These are phyloP conservation scores for Euphorbia schlechtendalii DNA, from an alignment of 441 rosid genomes.

Conservation along the genomic window DNA sequence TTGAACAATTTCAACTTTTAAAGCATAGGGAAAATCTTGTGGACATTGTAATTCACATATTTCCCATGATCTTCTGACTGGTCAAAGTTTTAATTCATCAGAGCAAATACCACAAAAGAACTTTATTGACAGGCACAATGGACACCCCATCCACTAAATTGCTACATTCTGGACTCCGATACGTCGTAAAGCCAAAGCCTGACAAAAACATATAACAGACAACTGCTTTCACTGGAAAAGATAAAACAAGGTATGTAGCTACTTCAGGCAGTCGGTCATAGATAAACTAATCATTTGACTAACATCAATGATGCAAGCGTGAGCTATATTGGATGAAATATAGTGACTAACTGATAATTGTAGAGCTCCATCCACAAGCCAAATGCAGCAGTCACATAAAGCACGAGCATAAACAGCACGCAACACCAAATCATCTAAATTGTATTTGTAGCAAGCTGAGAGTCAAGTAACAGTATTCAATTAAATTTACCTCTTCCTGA, in stretches of 20 bases:
- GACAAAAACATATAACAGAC: neutral
- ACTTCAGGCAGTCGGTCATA: neutral
- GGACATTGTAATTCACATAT: neutral
- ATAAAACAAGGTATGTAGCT: neutral
- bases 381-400: neutral
- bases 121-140: neutral
- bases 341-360: neutral
- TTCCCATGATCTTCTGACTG: neutral
- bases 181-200: neutral
- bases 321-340: neutral
- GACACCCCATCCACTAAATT: neutral
- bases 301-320: neutral
- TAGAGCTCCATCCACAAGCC: neutral
- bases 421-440: neutral
- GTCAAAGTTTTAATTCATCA: neutral
- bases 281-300: neutral
- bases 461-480: neutral
- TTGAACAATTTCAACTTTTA: neutral
- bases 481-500: slow-evolving; percentile 81
- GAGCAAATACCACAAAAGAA: neutral
- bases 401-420: neutral
- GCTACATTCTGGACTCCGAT: neutral
- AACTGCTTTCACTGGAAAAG: neutral
- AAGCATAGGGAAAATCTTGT: neutral
- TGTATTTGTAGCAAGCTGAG: neutral